These are phyloP conservation scores for Fusarium udum DNA, from an alignment of 2,329 filamentous ascomycete species.

Conservation along the genomic window DNA sequence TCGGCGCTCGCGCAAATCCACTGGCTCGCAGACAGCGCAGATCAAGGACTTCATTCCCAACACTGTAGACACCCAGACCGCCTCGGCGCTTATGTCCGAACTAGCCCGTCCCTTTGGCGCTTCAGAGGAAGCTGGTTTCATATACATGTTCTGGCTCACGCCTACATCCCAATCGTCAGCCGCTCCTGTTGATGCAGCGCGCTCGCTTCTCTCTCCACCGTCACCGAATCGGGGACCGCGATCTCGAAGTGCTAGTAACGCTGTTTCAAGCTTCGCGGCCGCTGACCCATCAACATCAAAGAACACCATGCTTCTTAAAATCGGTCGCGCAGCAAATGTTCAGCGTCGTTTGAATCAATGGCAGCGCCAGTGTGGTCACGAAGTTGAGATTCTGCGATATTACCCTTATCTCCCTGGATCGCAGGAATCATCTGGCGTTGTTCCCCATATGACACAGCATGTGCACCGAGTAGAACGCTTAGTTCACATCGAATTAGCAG, in stretches of 20 bases:
- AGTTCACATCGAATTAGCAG: conserved; percentile 86
- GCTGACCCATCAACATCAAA: conserved; percentile 34
- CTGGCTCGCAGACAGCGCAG: conserved; percentile 44
- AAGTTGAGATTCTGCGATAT: conserved; percentile 86
- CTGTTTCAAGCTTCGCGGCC: conserved; percentile 61
- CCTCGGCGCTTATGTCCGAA: conserved; percentile 78
- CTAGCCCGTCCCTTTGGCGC: conserved; percentile 73
- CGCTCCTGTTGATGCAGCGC: conserved; percentile 66
- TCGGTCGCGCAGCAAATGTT: conserved; percentile 79
- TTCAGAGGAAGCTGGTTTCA: conserved; percentile 85
- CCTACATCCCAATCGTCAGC: conserved; percentile 60
- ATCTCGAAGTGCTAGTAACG: conserved; percentile 63
- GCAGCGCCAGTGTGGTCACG: conserved; percentile 91
- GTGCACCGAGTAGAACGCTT: conserved; percentile 88
- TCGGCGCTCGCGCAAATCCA: conserved; percentile 45
- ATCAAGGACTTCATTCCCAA: conserved; percentile 70
- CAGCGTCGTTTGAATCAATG: conserved; percentile 92
- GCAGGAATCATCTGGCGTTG: conserved; percentile 40
- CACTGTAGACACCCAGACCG: conserved; percentile 71
- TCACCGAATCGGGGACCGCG: conserved; percentile 48
- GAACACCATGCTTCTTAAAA: conserved; percentile 72
- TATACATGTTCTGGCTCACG: conserved; percentile 99
- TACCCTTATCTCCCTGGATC: conserved; percentile 79
- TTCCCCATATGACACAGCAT: conserved; percentile 79
- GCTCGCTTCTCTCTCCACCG: conserved; percentile 66